phyloP scores from a whole-genome alignment of 768 basidiomycete genomes.

The Collybia mongolica region DNA sequence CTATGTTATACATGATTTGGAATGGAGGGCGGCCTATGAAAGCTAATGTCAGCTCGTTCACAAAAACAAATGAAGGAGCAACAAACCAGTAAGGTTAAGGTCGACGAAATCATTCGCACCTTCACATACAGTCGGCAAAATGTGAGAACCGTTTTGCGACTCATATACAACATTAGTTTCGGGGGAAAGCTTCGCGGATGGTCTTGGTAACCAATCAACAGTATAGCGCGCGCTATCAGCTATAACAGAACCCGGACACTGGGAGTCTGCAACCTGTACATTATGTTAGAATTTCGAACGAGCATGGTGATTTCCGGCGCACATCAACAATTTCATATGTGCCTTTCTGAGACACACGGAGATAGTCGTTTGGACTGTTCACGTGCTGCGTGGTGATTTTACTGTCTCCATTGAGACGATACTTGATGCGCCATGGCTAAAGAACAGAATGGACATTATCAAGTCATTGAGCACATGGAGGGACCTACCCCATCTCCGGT shows the following conservation, averaged over 20 bases:
- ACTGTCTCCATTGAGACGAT: constrained; percentile 52
- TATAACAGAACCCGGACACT: constrained; percentile 78
- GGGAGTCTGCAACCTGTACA: constrained; percentile 75
- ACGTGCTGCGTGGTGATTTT: constrained; percentile 39
- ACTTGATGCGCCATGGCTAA: constrained; percentile 88
- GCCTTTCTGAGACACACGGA: constrained; percentile 75
- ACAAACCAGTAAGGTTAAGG: constrained; percentile 72
- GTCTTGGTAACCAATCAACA: constrained; percentile 80
- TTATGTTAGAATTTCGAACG: constrained; percentile 4
- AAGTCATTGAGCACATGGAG: neutral
- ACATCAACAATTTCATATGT: constrained; percentile 74
- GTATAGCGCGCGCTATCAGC: constrained; percentile 58
- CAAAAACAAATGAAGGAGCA: neutral
- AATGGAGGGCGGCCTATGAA: constrained; percentile 85
- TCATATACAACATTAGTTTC: constrained; percentile 57
- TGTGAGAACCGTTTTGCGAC: constrained; percentile 68
- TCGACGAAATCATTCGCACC: constrained; percentile 81
- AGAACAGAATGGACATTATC: constrained; percentile 3
- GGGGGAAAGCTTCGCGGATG: constrained; percentile 66
- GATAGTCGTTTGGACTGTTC: constrained; percentile 65
- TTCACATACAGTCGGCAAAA: constrained; percentile 79
- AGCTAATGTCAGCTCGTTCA: neutral
- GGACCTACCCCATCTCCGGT: constrained; percentile 84
- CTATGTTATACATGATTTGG: constrained; percentile 89
- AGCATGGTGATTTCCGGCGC: constrained; percentile 16